phyloP scores from a whole-genome alignment of 1,284 basidiomycete genomes.

The Caloboletus firmus region DNA sequence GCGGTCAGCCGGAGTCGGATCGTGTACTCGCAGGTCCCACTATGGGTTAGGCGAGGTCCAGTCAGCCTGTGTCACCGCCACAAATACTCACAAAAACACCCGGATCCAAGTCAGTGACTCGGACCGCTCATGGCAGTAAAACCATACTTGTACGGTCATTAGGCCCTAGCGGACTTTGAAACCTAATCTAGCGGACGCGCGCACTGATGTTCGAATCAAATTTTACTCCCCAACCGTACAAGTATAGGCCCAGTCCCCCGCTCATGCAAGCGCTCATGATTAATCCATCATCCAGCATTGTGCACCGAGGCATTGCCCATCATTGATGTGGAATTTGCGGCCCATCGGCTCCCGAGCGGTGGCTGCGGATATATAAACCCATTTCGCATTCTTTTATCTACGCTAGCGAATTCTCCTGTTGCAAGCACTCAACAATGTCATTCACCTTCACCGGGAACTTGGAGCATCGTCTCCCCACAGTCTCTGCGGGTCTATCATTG shows the following conservation, averaged over 20 bases:
- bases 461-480: conserved; percentile 7
- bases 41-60: not conserved
- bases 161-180: too few species aligned
- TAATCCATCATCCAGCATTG: not conserved
- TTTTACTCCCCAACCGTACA: too few species aligned
- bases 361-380: conserved; percentile 16
- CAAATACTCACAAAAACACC: not conserved
- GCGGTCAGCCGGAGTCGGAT: not conserved
- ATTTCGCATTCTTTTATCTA: not conserved
- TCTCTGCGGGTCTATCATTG: conserved; percentile 18
- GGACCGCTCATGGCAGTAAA: too few species aligned
- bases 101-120: too few species aligned
- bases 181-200: too few species aligned
- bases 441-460: conserved; percentile 8
- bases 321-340: too few species aligned
- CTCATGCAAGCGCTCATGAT: too few species aligned
- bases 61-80: conserved; percentile 2
- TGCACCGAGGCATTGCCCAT: not conserved
- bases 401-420: not conserved
- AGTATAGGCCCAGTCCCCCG: too few species aligned
- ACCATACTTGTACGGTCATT: too few species aligned
- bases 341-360: too few species aligned
- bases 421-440: conserved; percentile 1
- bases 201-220: too few species aligned
- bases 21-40: too few species aligned